A percentile compares a stretch with the other conserved stretches of the same genome.
These are phyloP conservation scores for Cryptococcus sp. DNA, from an alignment of 1,284 basidiomycete species.

Conservation along the genomic window DNA sequence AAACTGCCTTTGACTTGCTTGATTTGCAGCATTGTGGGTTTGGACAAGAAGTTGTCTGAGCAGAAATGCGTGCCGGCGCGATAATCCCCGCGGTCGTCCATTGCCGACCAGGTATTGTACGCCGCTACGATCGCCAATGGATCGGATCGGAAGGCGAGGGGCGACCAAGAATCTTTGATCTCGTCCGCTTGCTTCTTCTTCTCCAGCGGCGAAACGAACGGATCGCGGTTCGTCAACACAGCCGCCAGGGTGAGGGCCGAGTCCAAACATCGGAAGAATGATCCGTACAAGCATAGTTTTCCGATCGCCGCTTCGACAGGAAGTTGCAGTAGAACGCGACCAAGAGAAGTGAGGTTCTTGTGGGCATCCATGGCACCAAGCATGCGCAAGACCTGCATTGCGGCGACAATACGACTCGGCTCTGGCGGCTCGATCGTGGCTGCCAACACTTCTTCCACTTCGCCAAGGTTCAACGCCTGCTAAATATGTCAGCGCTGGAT, in stretches of 20 bases:
- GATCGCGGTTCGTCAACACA: conserved; percentile 84
- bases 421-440: conserved; percentile 90
- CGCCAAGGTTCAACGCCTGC: conserved; percentile 82
- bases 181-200: conserved; percentile 58
- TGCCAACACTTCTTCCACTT: conserved; percentile 82
- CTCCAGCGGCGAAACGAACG: conserved; percentile 75
- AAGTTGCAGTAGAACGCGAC: conserved; percentile 82
- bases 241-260: conserved; percentile 86
- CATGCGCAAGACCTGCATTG: conserved; percentile 79
- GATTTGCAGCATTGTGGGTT: conserved; percentile 78
- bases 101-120: conserved; percentile 76
- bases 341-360: conserved; percentile 82
- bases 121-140: conserved; percentile 77
- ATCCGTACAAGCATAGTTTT: conserved; percentile 83
- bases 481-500: neutral
- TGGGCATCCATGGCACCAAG: conserved; percentile 79
- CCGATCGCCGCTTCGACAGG: conserved; percentile 90
- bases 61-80: conserved; percentile 73
- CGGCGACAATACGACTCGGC: conserved; percentile 72
- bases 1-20: conserved; percentile 83
- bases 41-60: conserved; percentile 83
- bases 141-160: conserved; percentile 75
- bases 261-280: conserved; percentile 92
- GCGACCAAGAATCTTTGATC: conserved; percentile 79
- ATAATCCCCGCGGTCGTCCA: conserved; percentile 69